Evolutionary conservation across 768 basidiomycete genomes (phyloP), one percentile per base, ranked within the genome.

Genomic region (Russula brevipes): DNA sequence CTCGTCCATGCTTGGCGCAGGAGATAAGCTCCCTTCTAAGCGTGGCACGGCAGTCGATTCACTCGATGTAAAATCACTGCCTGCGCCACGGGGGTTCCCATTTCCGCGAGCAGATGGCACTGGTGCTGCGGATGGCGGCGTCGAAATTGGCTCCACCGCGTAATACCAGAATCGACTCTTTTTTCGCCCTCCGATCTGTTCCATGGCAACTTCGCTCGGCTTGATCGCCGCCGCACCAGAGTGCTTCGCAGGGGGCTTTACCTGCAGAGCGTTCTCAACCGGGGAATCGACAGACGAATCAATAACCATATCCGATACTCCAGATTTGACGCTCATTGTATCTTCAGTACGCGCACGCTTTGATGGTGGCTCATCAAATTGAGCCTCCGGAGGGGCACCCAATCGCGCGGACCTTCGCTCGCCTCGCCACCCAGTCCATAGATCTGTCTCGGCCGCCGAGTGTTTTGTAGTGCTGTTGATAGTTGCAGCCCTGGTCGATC

Each of bases 121-220:
- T n/a, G 61, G 45, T n/a, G 56, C 51, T 2, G 24, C 45, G 9
- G 38, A 39, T 19, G 52, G 44, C 41, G 59, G 12, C 33, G 74
- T 77, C 8, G 80, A 73, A 49, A 82, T 69, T 1, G 89, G 87
- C 68, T 93, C 91, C 31, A 93, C 88, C 19, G 91, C 91, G 66
- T 94, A 94, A 49, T 88, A 87, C 90, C 91, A 91, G 72, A 86
- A 92, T 70, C 88, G 91, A 70, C 91, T 92, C 73, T 81, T 85
- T 77, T 89, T 92, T 77, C 87, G 90, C 64, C 90, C 89, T 39
- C 82, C 84, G 30, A 90, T 79, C 63, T 86, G 81, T 61, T 90
- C 90, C 71, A 90, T 66, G n/a, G 87, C 87, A 47, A 85, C 77
- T 71, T 93, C 89, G 41, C 79, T 85, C 14, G 87, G 82, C 70